Conservation (phyloP, 495 filamentous ascomycete genomes). For the Pyrenopolyporus hunteri region DNA sequence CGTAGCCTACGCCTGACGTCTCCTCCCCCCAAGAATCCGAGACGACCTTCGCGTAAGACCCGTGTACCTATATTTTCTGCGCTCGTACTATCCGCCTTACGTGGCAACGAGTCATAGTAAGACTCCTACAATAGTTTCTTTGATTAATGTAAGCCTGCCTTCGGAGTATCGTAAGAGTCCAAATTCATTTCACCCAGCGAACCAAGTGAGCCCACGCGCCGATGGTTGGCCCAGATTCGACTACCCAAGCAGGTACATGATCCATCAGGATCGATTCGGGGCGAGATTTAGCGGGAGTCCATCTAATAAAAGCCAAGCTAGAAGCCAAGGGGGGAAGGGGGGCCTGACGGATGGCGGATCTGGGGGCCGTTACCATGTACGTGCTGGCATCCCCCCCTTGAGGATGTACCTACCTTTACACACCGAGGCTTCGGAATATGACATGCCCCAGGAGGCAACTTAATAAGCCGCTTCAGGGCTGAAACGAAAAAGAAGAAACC, state of each 20-base stretch:
- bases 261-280: slow-evolving; percentile 35
- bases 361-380: slow-evolving; percentile 35
- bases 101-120: slow-evolving; percentile 37
- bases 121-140: slow-evolving; percentile 25
- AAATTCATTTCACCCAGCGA: slow-evolving; percentile 26
- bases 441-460: slow-evolving; percentile 13
- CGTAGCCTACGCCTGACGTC: slow-evolving; percentile 33
- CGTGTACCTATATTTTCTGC: slow-evolving; percentile 17
- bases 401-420: too few relatives aligned
- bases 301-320: slow-evolving; percentile 29
- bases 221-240: slow-evolving; percentile 11
- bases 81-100: slow-evolving; percentile 14
- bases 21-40: slow-evolving; percentile 27
- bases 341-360: slow-evolving; percentile 12
- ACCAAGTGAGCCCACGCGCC: neutral
- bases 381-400: slow-evolving; percentile 25
- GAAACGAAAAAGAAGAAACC: slow-evolving; percentile 25
- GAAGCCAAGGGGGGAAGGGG: too few relatives aligned
- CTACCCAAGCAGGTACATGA: slow-evolving; percentile 19
- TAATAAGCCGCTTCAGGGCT: slow-evolving; percentile 22
- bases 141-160: slow-evolving; percentile 30
- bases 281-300: slow-evolving; percentile 29
- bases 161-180: slow-evolving; percentile 32
- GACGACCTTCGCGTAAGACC: slow-evolving; percentile 15
- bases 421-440: slow-evolving; percentile 33